Evolutionary conservation across 2,329 filamentous ascomycete genomes (phyloP).

Genomic region (Botryotinia globosa): DNA sequence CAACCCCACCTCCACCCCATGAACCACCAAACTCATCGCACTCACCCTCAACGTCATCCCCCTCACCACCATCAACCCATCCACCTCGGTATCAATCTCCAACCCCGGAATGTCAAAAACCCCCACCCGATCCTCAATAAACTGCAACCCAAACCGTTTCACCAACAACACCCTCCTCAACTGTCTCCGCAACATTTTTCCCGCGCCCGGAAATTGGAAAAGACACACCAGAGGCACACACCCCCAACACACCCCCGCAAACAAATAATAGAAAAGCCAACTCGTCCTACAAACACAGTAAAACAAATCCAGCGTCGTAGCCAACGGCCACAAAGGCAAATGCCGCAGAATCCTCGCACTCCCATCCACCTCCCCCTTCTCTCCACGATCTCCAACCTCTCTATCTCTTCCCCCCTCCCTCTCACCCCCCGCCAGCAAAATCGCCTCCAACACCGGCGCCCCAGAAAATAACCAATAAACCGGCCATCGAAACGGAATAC

Average conservation of each 20-base stretch:
- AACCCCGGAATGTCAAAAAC: slow-evolving; percentile 44
- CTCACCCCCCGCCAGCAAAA: slow-evolving; percentile 27
- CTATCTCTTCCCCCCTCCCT: neutral
- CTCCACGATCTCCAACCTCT: neutral
- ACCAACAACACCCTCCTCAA: slow-evolving; percentile 36
- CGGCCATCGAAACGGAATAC: slow-evolving; percentile 29
- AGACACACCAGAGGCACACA: slow-evolving; percentile 44
- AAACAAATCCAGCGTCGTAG: slow-evolving; percentile 46
- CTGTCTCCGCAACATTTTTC: slow-evolving; percentile 34
- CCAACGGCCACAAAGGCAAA: slow-evolving; percentile 47
- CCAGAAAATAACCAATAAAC: slow-evolving; percentile 44
- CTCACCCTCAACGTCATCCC: slow-evolving; percentile 51
- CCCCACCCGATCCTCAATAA: slow-evolving; percentile 51
- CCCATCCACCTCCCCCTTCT: neutral
- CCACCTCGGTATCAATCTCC: slow-evolving; percentile 53
- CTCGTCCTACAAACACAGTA: slow-evolving; percentile 50
- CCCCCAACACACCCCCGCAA: slow-evolving; percentile 44
- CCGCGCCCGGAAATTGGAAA: slow-evolving; percentile 43
- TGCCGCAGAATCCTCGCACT: slow-evolving; percentile 42
- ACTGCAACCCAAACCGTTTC: slow-evolving; percentile 42
- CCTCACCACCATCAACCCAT: slow-evolving; percentile 52
- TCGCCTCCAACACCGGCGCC: slow-evolving; percentile 40
- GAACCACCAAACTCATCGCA: slow-evolving; percentile 48
- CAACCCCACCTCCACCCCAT: slow-evolving; percentile 53
- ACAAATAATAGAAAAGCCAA: slow-evolving; percentile 50